Percentiles rank a stretch among this genome's conserved stretches.
These are phyloP conservation scores for Barnettozyma botsteinii DNA, from an alignment of 805 yeast species.

Conservation along the genomic window DNA sequence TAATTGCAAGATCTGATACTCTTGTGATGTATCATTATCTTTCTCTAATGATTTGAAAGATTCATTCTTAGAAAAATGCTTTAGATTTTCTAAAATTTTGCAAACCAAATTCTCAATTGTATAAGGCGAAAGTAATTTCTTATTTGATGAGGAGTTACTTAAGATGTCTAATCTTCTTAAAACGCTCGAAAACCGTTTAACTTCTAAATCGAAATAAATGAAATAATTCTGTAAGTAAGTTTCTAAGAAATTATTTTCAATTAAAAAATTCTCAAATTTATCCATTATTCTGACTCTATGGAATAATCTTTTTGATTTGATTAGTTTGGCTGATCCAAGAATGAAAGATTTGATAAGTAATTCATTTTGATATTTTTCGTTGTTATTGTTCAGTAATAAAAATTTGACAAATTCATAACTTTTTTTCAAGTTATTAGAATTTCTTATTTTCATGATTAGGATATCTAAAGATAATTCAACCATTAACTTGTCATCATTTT, in stretches of 20 bases:
- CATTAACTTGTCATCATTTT: constrained; percentile 1
- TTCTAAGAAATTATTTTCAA: constrained; percentile 5
- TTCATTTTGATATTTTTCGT: neutral
- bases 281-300: constrained; percentile 10
- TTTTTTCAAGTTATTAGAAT: constrained; percentile 4
- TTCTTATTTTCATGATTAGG: constrained; percentile 7
- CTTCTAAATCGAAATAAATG: constrained; percentile 13
- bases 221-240: constrained; percentile 12
- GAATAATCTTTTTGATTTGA: constrained; percentile 1
- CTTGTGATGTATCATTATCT: constrained; percentile 10
- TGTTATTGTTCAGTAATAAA: neutral
- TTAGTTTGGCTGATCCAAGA: constrained; percentile 1
- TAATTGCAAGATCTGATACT: no score
- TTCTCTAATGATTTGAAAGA: constrained; percentile 10
- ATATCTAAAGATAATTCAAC: constrained; percentile 12
- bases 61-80: no score
- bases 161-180: constrained; percentile 6
- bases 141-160: no score
- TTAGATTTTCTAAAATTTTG: constrained; percentile 6
- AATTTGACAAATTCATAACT: constrained; percentile 3
- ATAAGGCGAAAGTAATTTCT: constrained; percentile 4
- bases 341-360: constrained; percentile 5
- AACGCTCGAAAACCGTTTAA: constrained; percentile 10
- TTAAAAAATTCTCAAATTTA: constrained; percentile 11
- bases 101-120: constrained; percentile 12